A percentile compares a stretch with the other conserved stretches of the same genome.
Evolutionary conservation across 108 stramenopile species (phyloP).

Genomic region (Nannochloropsis salina): DNA sequence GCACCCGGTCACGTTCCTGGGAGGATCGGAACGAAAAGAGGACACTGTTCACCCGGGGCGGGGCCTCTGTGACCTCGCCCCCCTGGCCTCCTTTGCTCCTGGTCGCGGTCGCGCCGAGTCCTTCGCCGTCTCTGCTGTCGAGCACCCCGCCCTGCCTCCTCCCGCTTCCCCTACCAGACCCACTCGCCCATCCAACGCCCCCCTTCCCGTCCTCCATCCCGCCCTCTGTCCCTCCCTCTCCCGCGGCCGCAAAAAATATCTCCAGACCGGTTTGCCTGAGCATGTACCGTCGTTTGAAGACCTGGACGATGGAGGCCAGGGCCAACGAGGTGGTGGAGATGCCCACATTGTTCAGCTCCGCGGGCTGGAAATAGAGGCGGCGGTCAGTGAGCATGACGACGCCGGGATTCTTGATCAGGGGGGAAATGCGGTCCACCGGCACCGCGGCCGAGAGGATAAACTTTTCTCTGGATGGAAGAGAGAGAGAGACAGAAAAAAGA

Average conservation of each 20-base stretch:
- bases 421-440: conserved; percentile 44
- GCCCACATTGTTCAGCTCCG: conserved; percentile 58
- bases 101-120: not conserved
- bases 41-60: not conserved
- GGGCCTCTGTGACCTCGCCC: not conserved
- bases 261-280: conserved; percentile 43
- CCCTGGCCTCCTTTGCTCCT: conserved; percentile 1
- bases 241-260: conserved; percentile 23
- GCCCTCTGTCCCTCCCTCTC: not conserved
- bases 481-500: not conserved
- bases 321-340: conserved; percentile 45
- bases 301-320: conserved; percentile 24
- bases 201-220: not conserved
- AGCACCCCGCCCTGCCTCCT: not conserved
- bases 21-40: not conserved
- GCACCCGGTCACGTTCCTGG: not conserved
- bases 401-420: conserved; percentile 48
- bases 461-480: not conserved
- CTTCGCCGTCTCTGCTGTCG: too few relatives aligned
- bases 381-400: conserved; percentile 49
- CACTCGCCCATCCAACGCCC: not conserved
- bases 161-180: not conserved
- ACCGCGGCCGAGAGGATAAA: not conserved
- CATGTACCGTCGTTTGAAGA: conserved; percentile 41
- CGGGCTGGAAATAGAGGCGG: conserved; percentile 58